A percentile compares a stretch with the other conserved stretches of the same genome.
Conservation (phyloP, 2,329 filamentous ascomycete genomes). For the Tolypocladium album region DNA sequence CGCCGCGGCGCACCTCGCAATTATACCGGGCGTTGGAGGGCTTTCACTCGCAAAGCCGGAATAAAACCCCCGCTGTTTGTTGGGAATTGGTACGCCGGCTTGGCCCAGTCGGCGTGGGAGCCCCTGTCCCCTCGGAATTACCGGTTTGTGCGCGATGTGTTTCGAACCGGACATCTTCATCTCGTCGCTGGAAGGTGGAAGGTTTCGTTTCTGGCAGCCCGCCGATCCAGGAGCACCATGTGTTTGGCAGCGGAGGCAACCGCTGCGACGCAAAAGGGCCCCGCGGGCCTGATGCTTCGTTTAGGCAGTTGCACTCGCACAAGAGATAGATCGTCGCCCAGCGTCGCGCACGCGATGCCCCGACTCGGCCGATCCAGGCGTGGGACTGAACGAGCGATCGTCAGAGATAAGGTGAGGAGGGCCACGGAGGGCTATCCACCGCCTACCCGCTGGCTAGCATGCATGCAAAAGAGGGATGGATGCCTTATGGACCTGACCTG, state of each 20-base stretch:
- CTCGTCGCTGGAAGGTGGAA: not conserved
- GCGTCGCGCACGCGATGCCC: not conserved
- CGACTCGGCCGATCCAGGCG: not conserved
- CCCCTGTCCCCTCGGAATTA: not conserved
- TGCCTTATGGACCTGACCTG: no score
- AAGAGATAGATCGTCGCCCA: not conserved
- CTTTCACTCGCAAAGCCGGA: not conserved
- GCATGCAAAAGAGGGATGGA: not conserved
- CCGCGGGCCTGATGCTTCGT: not conserved
- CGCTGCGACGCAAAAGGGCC: not conserved
- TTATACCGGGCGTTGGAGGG: not conserved
- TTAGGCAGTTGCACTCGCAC: not conserved
- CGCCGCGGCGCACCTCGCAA: not conserved
- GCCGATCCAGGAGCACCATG: not conserved
- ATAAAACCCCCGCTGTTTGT: not conserved
- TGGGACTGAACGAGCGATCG: not conserved
- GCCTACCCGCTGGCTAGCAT: not conserved
- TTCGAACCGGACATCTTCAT: not conserved
- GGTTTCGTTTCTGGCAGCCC: not conserved
- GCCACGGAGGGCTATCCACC: not conserved
- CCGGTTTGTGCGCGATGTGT: not conserved
- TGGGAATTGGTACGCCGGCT: not conserved
- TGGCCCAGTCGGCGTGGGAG: not conserved
- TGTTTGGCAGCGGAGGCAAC: not conserved
- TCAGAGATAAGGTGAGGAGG: no score